Evolutionary conservation across 495 filamentous ascomycete species (phyloP), one percentile per base, ranked within the genome.

Genomic region (Penicillium psychrofluorescens): DNA sequence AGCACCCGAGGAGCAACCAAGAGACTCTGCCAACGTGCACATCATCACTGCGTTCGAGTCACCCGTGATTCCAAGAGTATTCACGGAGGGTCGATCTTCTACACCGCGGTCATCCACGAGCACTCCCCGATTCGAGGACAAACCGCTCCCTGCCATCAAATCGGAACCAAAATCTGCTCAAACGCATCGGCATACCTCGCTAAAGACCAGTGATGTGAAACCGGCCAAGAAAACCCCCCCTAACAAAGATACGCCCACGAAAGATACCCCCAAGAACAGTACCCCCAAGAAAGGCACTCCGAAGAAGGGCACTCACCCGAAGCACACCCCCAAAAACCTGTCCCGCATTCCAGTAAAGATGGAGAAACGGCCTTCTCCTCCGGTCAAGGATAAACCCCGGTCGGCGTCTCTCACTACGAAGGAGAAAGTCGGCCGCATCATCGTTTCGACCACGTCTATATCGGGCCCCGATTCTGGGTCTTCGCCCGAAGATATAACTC

Each of bases 121-220:
- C n/a, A 36, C 37, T 11, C 11, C 38, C 15, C 39, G 38, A 11
- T 36, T 12, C 8, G 43, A 53, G 2, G 54, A 61, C 10, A 61
- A 61, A 22, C 54, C 57, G 5, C 49, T 51, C 11, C 55, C 53
- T 28, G 44, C 53, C 8, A 57, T 56, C 38, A 53, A 49, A 15
- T 34, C 48, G 6, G 50, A 56, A 22, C 29, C 38, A 12, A 43
- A 45, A 8, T 6, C 22, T 22, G 22, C 22, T 22, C 22, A 4
- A 4, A 22, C 22, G 22, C 22, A 22, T 22, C 22, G 4, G 22
- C 22, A 22, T 22, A 34, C 15, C 11, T 28, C 10, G 29, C 35
- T 35, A n/a, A 29, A 15, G 7, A 36, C 5, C n/a, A 8, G 31
- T 40, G 40, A 41, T 11, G 29, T 43, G 32, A 12, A n/a, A n/a